phyloP scores from a whole-genome alignment of 805 yeast genomes.

The Pichia thaimueangensis region DNA sequence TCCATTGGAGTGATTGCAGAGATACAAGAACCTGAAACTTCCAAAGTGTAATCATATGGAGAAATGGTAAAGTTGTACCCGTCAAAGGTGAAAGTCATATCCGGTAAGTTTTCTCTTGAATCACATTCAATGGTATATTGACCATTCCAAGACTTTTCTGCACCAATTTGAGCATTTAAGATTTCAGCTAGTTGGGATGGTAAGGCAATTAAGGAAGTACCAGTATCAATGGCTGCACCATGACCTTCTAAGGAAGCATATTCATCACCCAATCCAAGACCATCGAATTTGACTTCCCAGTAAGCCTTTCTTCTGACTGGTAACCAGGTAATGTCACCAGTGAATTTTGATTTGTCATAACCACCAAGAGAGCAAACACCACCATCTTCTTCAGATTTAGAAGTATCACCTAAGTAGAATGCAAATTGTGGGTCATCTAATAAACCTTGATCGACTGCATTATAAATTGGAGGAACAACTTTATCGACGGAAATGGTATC shows the following conservation, averaged over 20 bases:
- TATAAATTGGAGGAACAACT: conserved; percentile 90
- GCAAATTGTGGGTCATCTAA: conserved; percentile 83
- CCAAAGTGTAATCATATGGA: conserved; percentile 89
- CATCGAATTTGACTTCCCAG: conserved; percentile 96
- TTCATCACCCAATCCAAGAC: conserved; percentile 88
- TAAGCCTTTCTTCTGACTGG: conserved; percentile 99
- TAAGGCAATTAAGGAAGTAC: conserved; percentile 91
- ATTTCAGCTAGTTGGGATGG: conserved; percentile 96
- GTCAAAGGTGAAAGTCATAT: conserved; percentile 80
- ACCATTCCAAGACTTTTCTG: conserved; percentile 95
- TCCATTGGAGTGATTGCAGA: conserved; percentile 97
- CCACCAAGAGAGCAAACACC: conserved; percentile 98
- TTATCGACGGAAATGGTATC: conserved; percentile 83
- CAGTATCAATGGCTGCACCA: conserved; percentile 98
- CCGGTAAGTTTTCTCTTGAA: conserved; percentile 78
- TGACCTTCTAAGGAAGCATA: conserved; percentile 72
- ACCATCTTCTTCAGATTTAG: conserved; percentile 63
- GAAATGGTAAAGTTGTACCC: conserved; percentile 89
- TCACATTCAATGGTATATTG: conserved; percentile 93
- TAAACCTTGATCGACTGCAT: conserved; percentile 75
- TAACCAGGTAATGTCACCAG: conserved; percentile 87
- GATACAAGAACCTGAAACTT: conserved; percentile 90
- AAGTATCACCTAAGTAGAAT: conserved; percentile 79
- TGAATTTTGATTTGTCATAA: conserved; percentile 64
- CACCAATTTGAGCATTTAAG: conserved; percentile 92